Conservation (phyloP, 768 basidiomycete genomes). For the Termitomyces sp. region DNA sequence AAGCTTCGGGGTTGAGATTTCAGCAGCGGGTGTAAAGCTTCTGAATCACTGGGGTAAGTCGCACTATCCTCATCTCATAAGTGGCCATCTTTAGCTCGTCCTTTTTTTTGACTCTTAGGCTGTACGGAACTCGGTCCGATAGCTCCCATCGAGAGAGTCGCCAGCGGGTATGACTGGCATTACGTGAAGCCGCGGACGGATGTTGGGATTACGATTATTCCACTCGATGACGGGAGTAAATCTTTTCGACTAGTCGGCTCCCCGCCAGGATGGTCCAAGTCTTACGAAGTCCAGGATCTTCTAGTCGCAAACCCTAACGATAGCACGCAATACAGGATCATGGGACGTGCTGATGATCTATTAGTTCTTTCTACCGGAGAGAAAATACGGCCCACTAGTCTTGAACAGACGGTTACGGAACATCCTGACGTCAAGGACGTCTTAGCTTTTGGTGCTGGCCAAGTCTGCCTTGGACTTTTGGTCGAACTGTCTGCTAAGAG, state of each 20-base stretch:
- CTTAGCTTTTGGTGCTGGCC: constrained; percentile 32
- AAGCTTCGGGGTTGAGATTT: constrained; percentile 23
- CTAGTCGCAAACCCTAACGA: constrained; percentile 26
- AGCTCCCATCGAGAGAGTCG: constrained; percentile 26
- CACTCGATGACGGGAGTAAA: constrained; percentile 19
- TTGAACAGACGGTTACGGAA: constrained; percentile 28
- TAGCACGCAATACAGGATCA: constrained; percentile 26
- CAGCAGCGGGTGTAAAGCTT: constrained; percentile 26
- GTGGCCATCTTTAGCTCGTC: background rate
- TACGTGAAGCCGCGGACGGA: constrained; percentile 32
- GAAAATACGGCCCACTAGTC: constrained; percentile 29
- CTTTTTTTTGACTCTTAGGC: constrained; percentile 15
- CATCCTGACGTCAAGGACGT: constrained; percentile 32
- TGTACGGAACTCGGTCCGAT: constrained; percentile 34
- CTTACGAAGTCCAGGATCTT: constrained; percentile 33
- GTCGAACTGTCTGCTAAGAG: constrained; percentile 24
- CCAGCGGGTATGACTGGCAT: constrained; percentile 30
- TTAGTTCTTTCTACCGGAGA: constrained; percentile 39
- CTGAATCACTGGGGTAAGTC: constrained; percentile 36
- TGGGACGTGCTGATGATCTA: constrained; percentile 36
- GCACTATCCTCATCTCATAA: background rate
- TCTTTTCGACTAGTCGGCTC: constrained; percentile 24
- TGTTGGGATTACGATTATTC: constrained; percentile 22
- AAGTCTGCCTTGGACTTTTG: constrained; percentile 29
- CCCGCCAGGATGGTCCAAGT: constrained; percentile 28